phyloP scores from a whole-genome alignment of 73 alveolate genomes.

The Stentor roeselii region DNA sequence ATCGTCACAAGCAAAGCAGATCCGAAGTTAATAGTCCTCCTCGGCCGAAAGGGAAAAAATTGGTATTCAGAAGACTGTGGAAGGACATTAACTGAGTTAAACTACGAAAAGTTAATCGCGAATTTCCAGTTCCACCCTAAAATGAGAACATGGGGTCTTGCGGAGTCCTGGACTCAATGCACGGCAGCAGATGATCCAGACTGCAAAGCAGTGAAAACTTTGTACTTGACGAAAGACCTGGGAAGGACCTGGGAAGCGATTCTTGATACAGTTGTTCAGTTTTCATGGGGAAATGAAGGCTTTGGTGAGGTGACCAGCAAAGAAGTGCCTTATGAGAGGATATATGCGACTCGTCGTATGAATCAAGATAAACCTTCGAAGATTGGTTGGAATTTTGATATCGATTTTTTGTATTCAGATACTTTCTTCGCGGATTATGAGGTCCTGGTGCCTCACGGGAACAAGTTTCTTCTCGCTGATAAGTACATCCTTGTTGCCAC shows the following conservation, averaged over 20 bases:
- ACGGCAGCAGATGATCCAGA: conserved; percentile 64
- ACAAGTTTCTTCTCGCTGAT: conserved; percentile 74
- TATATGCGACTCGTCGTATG: conserved; percentile 53
- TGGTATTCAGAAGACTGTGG: conserved; percentile 87
- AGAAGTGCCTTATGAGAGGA: conserved; percentile 45
- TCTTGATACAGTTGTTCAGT: conserved; percentile 78
- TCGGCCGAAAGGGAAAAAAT: conserved; percentile 68
- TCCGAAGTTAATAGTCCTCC: conserved; percentile 51
- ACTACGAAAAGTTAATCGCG: conserved; percentile 65
- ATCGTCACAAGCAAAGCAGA: conserved; percentile 65
- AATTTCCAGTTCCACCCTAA: conserved; percentile 84
- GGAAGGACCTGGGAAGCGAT: conserved; percentile 74
- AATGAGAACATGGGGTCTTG: conserved; percentile 72
- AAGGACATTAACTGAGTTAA: conserved; percentile 52
- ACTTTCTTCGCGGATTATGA: conserved; percentile 67
- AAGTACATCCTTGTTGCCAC: conserved; percentile 76
- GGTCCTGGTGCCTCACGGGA: conserved; percentile 62
- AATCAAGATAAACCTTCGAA: conserved; percentile 48
- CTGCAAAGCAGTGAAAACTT: conserved; percentile 63
- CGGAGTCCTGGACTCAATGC: conserved; percentile 81
- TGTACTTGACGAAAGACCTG: conserved; percentile 73
- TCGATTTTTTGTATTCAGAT: conserved; percentile 63
- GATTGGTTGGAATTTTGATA: conserved; percentile 52
- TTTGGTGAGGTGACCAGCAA: conserved; percentile 23
- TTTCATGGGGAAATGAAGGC: conserved; percentile 74